Base-by-base conservation (phyloP, 352 stramenopile genomes). In the Hyaloperonospora arabidopsidis region DNA sequence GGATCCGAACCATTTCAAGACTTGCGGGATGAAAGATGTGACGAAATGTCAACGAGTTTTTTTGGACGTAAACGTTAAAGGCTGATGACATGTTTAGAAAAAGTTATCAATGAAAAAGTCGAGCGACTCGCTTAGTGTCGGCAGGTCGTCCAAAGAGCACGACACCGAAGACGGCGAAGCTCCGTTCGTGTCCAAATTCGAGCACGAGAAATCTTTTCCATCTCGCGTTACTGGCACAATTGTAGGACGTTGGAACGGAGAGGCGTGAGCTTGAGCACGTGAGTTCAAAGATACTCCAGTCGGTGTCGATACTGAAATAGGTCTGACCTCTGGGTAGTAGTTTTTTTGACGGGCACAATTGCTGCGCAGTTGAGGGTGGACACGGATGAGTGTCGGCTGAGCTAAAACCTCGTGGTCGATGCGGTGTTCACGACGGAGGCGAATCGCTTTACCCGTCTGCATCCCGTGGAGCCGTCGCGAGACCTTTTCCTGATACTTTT, bases 401-500 rank as follows among this genome's bases (percentile, higher is more conserved):
- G 52, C 57, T 23, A 80, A 61, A 32, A 76, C 58, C 52, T 80
- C 71, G 56, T 76, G 59, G 39, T 87, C 77, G 53, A 87, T 74
- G 22, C 75, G 74, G 40, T 86, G 74, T 53, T 87, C 77, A 11
- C 62, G 65, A 14, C 77, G 64, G 0, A 73, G 55, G 28, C 68
- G 67, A 36, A 67, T 76, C 28, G 64, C 67, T 18, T 77, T 79
- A 15, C 81, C 74, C 21, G 76, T 82, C 38, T 75, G 69, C 32
- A 87, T 65, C 0, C 79, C 75, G n/a, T 80, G 73, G 38, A 79
- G 57, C 13, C 74, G 67, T 2, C 79, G 76, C 35, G 65, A 64
- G 29, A 89, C 72, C 45, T 89, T 89, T 49, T 89, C 77, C 52
- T 84, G 73, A 57, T 89, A 89, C 56, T 78, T 79, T 48, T 82